Evolutionary conservation across 192 early-diverging fungal genomes (phyloP).

Genomic region (Spizellomyces punctatus): DNA sequence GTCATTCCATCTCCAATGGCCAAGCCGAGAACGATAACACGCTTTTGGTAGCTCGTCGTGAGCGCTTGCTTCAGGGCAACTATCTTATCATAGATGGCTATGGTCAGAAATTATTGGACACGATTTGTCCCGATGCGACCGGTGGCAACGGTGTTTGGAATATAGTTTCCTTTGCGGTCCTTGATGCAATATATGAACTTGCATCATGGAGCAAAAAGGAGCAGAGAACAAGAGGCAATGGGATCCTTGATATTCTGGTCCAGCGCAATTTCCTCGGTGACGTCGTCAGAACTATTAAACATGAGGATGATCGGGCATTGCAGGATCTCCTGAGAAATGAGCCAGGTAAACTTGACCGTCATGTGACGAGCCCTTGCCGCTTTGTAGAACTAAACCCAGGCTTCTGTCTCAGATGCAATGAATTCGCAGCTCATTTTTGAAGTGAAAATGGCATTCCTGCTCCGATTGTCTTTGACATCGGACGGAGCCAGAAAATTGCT

Average conservation of each 20-base stretch:
- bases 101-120: conserved; percentile 75
- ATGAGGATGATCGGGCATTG: conserved; percentile 43
- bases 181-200: conserved; percentile 67
- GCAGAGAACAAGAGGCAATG: conserved; percentile 9
- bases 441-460: conserved; percentile 77
- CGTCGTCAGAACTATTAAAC: conserved; percentile 45
- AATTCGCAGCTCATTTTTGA: conserved; percentile 71
- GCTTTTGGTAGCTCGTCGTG: not conserved
- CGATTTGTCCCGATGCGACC: conserved; percentile 78
- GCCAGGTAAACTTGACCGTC: conserved; percentile 21
- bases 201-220: conserved; percentile 6
- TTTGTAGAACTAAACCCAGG: not conserved
- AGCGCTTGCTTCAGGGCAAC: conserved; percentile 25
- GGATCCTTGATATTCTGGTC: conserved; percentile 42
- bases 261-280: conserved; percentile 51
- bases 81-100: conserved; percentile 30
- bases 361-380: not conserved
- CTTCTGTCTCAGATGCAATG: conserved; percentile 16
- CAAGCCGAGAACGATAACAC: not conserved
- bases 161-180: conserved; percentile 77
- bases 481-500: conserved; percentile 80
- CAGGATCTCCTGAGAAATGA: conserved; percentile 35
- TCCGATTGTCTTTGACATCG: conserved; percentile 71
- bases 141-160: conserved; percentile 81
- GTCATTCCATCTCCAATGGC: not conserved